These are phyloP conservation scores for Cyclostephanos invisitatus DNA, from an alignment of 108 stramenopile genomes.

Conservation along the genomic window DNA sequence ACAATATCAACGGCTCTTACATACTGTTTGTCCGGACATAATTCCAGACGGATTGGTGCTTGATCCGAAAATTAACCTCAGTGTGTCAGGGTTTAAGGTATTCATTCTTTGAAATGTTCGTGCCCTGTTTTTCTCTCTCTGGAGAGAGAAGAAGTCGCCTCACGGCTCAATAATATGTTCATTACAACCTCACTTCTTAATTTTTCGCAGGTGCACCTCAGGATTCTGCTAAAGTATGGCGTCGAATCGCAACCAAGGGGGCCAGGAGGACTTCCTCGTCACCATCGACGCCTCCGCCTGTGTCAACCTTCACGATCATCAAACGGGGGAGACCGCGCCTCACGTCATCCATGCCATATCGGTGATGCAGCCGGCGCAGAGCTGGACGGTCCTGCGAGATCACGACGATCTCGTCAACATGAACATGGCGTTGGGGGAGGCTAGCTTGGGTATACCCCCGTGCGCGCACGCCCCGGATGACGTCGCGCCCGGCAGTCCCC, in stretches of 20 bases:
- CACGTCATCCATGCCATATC: conserved; percentile 74
- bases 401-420: conserved; percentile 75
- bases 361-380: conserved; percentile 79
- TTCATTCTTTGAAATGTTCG: no score
- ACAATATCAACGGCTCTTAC: no score
- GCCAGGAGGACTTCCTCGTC: conserved; percentile 27
- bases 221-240: no score
- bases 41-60: no score
- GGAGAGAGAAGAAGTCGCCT: no score
- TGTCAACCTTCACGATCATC: conserved; percentile 15
- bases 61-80: no score
- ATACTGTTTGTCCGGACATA: no score
- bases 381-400: conserved; percentile 85
- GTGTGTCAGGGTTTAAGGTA: no score
- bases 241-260: conserved; percentile 9
- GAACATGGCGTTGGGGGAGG: conserved; percentile 43
- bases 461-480: conserved; percentile 32
- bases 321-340: conserved; percentile 4
- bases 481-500: not conserved
- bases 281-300: conserved; percentile 34
- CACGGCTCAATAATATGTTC: no score
- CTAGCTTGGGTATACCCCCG: conserved; percentile 42
- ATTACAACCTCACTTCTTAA: no score
- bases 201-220: no score
- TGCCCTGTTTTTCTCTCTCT: no score